These are phyloP conservation scores for Cladosporium colombiae DNA, from an alignment of 2,329 filamentous ascomycete genomes.

Conservation along the genomic window DNA sequence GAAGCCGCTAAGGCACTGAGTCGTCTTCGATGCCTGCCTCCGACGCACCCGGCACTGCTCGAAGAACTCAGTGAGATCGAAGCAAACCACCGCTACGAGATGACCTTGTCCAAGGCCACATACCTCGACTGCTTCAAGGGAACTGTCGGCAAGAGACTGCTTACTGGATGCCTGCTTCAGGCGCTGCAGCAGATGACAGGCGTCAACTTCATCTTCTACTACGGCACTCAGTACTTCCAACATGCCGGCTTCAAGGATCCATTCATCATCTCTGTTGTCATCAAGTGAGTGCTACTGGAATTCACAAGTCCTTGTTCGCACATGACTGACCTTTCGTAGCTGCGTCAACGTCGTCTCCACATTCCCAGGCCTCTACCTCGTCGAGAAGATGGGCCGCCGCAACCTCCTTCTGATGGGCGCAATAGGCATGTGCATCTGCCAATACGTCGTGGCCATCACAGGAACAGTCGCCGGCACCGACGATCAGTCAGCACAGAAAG, in stretches of 20 bases:
- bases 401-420: slow-evolving; percentile 57
- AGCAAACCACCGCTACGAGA: slow-evolving; percentile 77
- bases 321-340: slow-evolving; percentile 79
- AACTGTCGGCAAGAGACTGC: slow-evolving; percentile 51
- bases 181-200: slow-evolving; percentile 66
- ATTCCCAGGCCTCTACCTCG: slow-evolving; percentile 59
- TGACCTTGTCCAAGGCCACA: slow-evolving; percentile 61
- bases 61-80: slow-evolving; percentile 73
- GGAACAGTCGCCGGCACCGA: slow-evolving; percentile 34
- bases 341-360: slow-evolving; percentile 76
- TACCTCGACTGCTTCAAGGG: slow-evolving; percentile 66
- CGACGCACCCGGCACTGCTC: slow-evolving; percentile 58
- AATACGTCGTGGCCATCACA: slow-evolving; percentile 50
- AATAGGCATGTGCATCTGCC: slow-evolving; percentile 59
- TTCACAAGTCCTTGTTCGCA: not conserved
- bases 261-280: slow-evolving; percentile 68
- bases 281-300: slow-evolving; percentile 35
- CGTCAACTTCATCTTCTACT: slow-evolving; percentile 72
- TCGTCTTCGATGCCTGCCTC: slow-evolving; percentile 70
- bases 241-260: slow-evolving; percentile 29
- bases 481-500: slow-evolving; percentile 25
- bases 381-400: slow-evolving; percentile 50
- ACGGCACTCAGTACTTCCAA: slow-evolving; percentile 64
- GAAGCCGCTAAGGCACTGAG: slow-evolving; percentile 61
- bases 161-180: slow-evolving; percentile 43